Evolutionary conservation across 176 grass and related monocot species (phyloP).

Genomic region (Elaeis guineensis): DNA sequence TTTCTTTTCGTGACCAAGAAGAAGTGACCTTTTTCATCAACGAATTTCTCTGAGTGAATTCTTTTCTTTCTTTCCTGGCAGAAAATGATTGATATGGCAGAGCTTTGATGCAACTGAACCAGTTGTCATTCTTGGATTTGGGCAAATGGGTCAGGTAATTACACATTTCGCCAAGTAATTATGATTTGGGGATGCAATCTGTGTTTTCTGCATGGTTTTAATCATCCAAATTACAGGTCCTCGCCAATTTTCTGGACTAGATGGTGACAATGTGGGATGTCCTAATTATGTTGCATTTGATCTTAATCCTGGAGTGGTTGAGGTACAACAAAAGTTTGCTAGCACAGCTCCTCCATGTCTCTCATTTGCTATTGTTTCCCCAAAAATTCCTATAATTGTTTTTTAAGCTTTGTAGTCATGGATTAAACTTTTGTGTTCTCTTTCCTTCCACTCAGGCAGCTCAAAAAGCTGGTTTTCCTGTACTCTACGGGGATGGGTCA

Average conservation of each 20-base stretch:
- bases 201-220: too few species aligned
- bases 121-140: slow-evolving; percentile 92
- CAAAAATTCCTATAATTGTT: neutral
- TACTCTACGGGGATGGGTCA: slow-evolving; percentile 89
- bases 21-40: neutral
- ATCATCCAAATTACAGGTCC: slow-evolving; percentile 43
- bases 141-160: slow-evolving; percentile 79
- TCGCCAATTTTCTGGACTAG: slow-evolving; percentile 71
- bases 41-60: neutral
- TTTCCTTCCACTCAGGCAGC: slow-evolving; percentile 40
- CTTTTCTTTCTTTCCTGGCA: slow-evolving; percentile 32
- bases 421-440: slow-evolving; percentile 1
- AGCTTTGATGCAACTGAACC: slow-evolving; percentile 84
- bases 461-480: slow-evolving; percentile 65
- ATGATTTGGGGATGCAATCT: too few species aligned
- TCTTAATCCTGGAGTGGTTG: slow-evolving; percentile 80
- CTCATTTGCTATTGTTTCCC: too few species aligned
- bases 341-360: too few species aligned
- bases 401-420: neutral
- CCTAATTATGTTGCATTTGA: slow-evolving; percentile 96
- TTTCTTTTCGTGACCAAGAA: neutral
- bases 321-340: slow-evolving; percentile 34
- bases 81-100: slow-evolving; percentile 52
- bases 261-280: slow-evolving; percentile 48
- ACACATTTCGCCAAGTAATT: too few species aligned